Percentiles rank a stretch among this genome's conserved stretches.
Evolutionary conservation across 768 basidiomycete genomes (phyloP).

Genomic region (Termitomyces sp.): DNA sequence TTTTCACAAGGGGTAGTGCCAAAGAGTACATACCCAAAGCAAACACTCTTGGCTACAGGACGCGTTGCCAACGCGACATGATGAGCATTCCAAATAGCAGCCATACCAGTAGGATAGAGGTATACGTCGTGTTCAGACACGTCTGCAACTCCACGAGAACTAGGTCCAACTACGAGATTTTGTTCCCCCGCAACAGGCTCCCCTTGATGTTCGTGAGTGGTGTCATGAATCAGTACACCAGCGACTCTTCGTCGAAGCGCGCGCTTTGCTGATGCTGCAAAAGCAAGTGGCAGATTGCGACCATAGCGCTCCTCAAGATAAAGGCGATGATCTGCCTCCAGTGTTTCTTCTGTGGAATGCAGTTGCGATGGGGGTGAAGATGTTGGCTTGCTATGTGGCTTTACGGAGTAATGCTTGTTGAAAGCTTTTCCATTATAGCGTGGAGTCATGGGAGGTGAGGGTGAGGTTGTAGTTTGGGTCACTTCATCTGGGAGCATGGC

Average conservation of each 20-base stretch:
- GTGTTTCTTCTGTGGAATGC: conserved; percentile 30
- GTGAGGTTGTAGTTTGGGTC: conserved; percentile 19
- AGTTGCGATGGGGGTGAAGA: conserved; percentile 4
- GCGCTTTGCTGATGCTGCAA: conserved; percentile 76
- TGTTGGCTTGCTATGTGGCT: conserved; percentile 13
- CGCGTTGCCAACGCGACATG: conserved; percentile 52
- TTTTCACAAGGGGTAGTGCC: neutral
- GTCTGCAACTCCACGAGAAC: conserved; percentile 59
- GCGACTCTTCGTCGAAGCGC: conserved; percentile 87
- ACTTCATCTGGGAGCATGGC: conserved; percentile 53
- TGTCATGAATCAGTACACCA: conserved; percentile 71
- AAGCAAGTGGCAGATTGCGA: conserved; percentile 73
- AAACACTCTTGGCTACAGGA: conserved; percentile 75
- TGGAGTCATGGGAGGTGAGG: conserved; percentile 18
- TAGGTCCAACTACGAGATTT: conserved; percentile 50
- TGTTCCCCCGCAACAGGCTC: conserved; percentile 37
- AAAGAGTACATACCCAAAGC: conserved; percentile 71
- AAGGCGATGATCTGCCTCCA: conserved; percentile 56
- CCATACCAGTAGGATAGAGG: conserved; percentile 85
- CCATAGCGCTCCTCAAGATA: conserved; percentile 97
- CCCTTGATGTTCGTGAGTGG: conserved; percentile 26
- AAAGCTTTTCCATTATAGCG: conserved; percentile 35
- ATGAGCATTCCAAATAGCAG: conserved; percentile 91
- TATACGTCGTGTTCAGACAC: conserved; percentile 87
- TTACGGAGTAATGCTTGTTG: conserved; percentile 57